Base-by-base conservation (phyloP, 2,329 filamentous ascomycete species). In the Grosmannia clavigera region DNA sequence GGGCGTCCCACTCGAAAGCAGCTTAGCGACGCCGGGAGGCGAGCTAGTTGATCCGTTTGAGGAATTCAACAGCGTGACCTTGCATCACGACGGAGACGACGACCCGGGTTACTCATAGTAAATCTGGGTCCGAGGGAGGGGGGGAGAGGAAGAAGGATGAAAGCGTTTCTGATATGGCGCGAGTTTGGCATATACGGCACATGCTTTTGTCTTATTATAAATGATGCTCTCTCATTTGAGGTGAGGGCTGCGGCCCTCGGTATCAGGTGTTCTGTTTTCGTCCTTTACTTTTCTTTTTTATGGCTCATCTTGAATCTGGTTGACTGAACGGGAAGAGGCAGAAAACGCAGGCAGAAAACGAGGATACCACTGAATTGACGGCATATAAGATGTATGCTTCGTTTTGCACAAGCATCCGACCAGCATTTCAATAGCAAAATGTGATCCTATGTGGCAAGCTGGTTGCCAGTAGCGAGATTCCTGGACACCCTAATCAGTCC, bases 61-160 rank as follows among this genome's bases (percentile, higher is more conserved):
- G 73, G 94, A 97, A 72, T 99, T 99, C 75, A 99, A 97, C 78
- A 95, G 90, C 70, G 92, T 99, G 51, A 99, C 94, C 57, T 78
- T 99, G 63, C 92, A 97, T 72, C 94, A 99, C 70, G 94, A 97
- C 60, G 94, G 91, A 19, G 92, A 96, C 66, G 88, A 91, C 57
- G 77, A 84, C 5, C 38, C 38, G 61, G 70, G 74, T 58, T 68
- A 66, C 62, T 61, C 63, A 53, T 65, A 61, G 63, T 43, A 25
- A 25, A 14, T 54, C 6, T 43, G 19, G 12, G 25, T 10, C 16
- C 5, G 19, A 58, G 57, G 40, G 38, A 35, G 9, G 16, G 27
- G 38, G 46, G 33, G 22, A 58, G 19, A 52, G 31, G 25, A 16
- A 52, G 35, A n/a, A 29, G 7, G 51, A 58, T 10, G 56, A 35